Evolutionary conservation across 2,329 filamentous ascomycete genomes (phyloP).

Genomic region (Tolypocladium pustulatum): DNA sequence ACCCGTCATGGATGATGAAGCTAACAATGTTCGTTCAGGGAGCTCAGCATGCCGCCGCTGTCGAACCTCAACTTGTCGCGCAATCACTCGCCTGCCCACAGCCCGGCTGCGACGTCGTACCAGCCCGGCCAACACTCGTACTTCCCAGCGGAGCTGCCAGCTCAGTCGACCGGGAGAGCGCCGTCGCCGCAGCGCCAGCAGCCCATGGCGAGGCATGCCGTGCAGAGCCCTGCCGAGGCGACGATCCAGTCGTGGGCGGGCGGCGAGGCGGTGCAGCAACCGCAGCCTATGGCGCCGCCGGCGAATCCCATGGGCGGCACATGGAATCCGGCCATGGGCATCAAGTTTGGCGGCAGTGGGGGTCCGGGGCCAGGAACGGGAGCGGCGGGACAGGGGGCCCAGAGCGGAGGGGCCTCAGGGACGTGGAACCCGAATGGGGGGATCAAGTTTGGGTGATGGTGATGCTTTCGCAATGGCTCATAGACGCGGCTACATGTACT

Average conservation of each 20-base stretch:
- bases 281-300: conserved; percentile 32
- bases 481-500: background rate
- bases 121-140: conserved; percentile 8
- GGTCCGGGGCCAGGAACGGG: conserved; percentile 7
- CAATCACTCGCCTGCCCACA: conserved; percentile 9
- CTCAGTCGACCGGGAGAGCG: background rate
- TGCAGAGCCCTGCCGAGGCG: conserved; percentile 28
- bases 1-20: background rate
- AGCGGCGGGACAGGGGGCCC: conserved; percentile 11
- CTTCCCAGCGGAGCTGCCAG: conserved; percentile 1
- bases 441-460: conserved; percentile 42
- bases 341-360: conserved; percentile 54
- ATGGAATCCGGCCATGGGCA: conserved; percentile 75
- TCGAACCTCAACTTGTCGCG: conserved; percentile 30
- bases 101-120: conserved; percentile 2
- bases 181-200: conserved; percentile 6
- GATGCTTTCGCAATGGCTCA: background rate
- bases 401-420: conserved; percentile 16
- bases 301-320: conserved; percentile 18
- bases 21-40: conserved; percentile 21
- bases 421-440: conserved; percentile 53
- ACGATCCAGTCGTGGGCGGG: conserved; percentile 48
- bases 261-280: conserved; percentile 46
- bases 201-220: conserved; percentile 12
- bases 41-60: conserved; percentile 41